Base-by-base conservation (phyloP, 2,329 filamentous ascomycete species). In the Cryoendolithus antarcticus region DNA sequence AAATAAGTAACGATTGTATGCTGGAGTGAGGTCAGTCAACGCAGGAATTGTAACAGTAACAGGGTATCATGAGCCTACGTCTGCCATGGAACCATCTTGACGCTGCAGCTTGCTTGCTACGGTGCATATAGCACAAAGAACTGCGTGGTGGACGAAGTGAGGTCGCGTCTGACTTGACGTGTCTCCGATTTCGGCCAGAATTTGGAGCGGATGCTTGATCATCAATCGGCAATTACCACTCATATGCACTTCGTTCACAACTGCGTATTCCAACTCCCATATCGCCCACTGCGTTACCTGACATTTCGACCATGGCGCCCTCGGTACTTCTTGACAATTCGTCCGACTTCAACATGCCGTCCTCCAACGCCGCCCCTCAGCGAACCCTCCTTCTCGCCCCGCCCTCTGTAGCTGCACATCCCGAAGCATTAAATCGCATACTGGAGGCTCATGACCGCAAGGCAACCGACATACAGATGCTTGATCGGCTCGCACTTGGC, bases 401-500 rank as follows among this genome's bases (percentile, higher is more conserved):
- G 38, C 88, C 91, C 9, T 93, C 86, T 15, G 75, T 96, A 53
- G 81, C 91, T 49, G 77, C 85, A 40, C 82, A 93, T 62, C 84
- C 88, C 50, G 80, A 85, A 49, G 77, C 77, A 53, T 72, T 96
- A 48, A 74, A 77, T 48, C 66, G 69, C 49, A 70, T 91, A 45
- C 75, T 93, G 54, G 70, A 77, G 43, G 68, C 76, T 41, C 78
- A 85, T 65, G 78, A 91, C 60, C 80, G 86, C 56, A 66, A 72
- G 47, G 69, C 73, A 34, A 89, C 86, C 45, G 91, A 98, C 58
- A 71, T 98, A 38, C 91, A 96, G 62, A 98, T 98, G 91, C 82
- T 98, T 45, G 91, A 98, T 65, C 85, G 91, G 37, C 74, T 98
- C 31, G 77, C 83, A 2, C 75, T 83, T 29, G 86, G 86, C 45